Base-by-base conservation (phyloP, 1,284 basidiomycete species). In the Austropuccinia psidii region DNA sequence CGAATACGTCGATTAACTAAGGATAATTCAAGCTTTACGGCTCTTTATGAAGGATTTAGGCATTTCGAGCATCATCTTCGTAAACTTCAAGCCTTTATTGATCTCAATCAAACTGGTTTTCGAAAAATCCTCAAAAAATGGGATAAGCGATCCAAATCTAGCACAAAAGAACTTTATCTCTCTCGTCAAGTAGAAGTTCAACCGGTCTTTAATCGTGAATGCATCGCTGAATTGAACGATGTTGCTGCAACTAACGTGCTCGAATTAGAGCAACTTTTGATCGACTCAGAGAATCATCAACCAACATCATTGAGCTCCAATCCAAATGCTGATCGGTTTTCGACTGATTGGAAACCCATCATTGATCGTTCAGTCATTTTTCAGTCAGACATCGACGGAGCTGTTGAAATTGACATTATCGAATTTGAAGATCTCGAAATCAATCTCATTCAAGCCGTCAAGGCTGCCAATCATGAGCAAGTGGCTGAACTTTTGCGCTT, bases 121-220 rank as follows among this genome's bases (percentile, higher is more conserved):
- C 87, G 95, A 65, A 98, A 98, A 82, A 98, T 99, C 69, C 83
- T 98, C 76, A 98, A 99, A 80, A 99, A 99, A 81, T 99, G 93
- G 87, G 96, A 98, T 83, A 99, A 98, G 82, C 87, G 91, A 72
- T 93, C 90, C 47, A 98, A 90, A 76, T 93, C 89, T 17, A 90
- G 89, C 41, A 98, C 90, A 19, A 98, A 96, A 81, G 96, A 99
- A 80, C 85, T 98, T 13, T 98, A 98, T 81, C 87, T 99, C 41
- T 88, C 93, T 65, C 88, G 96, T 41, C 96, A 98, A 81, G 95
- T 99, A 13, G 96, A 99, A 77, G 91, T 98, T 15, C 96, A 98
- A 80, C 96, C 95, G 3, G 93, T 93, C 55, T 97, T 98, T 82
- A 96, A 97, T 80, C 86, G 96, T 82, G 93, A 98, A 86, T 90